Conservation (phyloP, 306 rosid genomes). For the Acacia confusa region DNA sequence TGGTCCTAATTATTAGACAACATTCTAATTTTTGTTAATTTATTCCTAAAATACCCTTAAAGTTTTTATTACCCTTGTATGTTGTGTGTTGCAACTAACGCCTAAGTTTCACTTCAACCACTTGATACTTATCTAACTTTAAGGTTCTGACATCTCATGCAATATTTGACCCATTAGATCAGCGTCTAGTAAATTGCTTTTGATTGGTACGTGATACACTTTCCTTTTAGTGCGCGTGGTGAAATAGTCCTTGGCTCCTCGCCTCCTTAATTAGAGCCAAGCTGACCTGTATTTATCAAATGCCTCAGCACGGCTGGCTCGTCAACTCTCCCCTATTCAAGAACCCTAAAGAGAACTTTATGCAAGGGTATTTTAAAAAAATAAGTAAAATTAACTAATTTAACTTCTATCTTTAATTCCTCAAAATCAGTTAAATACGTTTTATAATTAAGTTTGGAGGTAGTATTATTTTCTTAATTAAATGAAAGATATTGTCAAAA, state of each 20-base stretch:
- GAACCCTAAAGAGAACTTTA: constrained; percentile 3
- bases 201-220: background rate
- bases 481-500: too few relatives aligned
- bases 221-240: background rate
- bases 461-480: too few relatives aligned
- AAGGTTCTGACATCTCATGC: background rate
- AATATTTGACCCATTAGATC: background rate
- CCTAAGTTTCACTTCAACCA: background rate
- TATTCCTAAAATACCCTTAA: too few relatives aligned
- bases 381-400: too few relatives aligned
- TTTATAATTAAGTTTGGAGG: too few relatives aligned
- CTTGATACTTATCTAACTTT: background rate
- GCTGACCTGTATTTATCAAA: constrained; percentile 17
- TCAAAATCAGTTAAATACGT: too few relatives aligned
- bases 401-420: too few relatives aligned
- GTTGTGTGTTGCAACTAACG: background rate
- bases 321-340: background rate
- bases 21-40: too few relatives aligned
- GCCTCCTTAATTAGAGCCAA: background rate
- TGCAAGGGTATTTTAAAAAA: too few relatives aligned
- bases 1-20: too few relatives aligned
- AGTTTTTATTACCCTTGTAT: too few relatives aligned
- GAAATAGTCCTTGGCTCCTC: too few relatives aligned
- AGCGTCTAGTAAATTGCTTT: background rate
- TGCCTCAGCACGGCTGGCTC: background rate